Percentiles rank a stretch among this genome's conserved stretches.
Evolutionary conservation across 352 stramenopile genomes (phyloP).

Genomic region (Phytophthora podocarpi): DNA sequence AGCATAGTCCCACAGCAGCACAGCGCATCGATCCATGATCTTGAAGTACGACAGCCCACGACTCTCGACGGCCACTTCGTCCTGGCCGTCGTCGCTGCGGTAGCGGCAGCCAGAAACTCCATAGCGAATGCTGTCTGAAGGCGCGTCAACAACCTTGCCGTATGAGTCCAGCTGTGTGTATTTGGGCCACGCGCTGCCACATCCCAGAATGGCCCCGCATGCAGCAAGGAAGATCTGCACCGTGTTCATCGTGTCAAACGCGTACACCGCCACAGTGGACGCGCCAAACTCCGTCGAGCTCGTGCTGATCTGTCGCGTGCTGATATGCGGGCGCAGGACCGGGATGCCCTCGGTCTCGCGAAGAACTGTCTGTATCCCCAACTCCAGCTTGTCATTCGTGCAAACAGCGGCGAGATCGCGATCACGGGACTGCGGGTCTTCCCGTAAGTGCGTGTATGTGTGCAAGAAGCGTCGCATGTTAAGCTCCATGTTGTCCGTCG

Average conservation of each 20-base stretch:
- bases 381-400: conserved; percentile 35
- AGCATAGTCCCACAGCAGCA: conserved; percentile 39
- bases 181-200: conserved; percentile 30
- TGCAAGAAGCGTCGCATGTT: conserved; percentile 41
- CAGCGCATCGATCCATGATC: conserved; percentile 29
- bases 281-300: conserved; percentile 37
- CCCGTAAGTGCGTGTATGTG: conserved; percentile 39
- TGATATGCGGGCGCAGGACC: conserved; percentile 33
- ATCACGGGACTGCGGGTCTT: conserved; percentile 29
- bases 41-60: conserved; percentile 42
- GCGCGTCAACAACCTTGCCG: conserved; percentile 32
- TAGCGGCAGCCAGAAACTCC: conserved; percentile 36
- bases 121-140: conserved; percentile 36
- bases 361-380: conserved; percentile 39
- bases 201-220: conserved; percentile 32
- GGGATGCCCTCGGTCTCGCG: conserved; percentile 36
- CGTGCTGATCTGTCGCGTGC: conserved; percentile 28
- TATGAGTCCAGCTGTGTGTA: conserved; percentile 38
- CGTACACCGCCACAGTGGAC: conserved; percentile 37
- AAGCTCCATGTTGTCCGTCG: conserved; percentile 25
- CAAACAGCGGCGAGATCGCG: conserved; percentile 32
- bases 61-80: conserved; percentile 34
- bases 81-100: conserved; percentile 35
- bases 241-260: conserved; percentile 46
- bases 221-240: conserved; percentile 42